Evolutionary conservation across 805 yeast species (phyloP).

Genomic region (Candida patagonica): DNA sequence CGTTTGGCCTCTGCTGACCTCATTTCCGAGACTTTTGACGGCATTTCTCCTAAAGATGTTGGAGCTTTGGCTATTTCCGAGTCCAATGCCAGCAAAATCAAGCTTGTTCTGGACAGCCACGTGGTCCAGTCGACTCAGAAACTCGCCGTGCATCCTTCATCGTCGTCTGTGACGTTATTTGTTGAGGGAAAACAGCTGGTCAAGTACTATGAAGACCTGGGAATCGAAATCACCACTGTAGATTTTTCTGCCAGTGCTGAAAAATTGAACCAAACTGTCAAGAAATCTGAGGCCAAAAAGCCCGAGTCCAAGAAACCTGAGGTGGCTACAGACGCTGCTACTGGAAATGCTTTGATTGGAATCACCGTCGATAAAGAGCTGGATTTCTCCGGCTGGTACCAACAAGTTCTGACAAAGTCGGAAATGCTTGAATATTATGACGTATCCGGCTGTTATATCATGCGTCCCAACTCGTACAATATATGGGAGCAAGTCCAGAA

Average conservation of each 20-base stretch:
- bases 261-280: conserved; percentile 34
- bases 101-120: conserved; percentile 47
- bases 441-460: conserved; percentile 95
- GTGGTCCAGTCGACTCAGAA: conserved; percentile 28
- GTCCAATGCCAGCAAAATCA: conserved; percentile 48
- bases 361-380: conserved; percentile 87
- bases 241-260: conserved; percentile 31
- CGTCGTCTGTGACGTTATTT: conserved; percentile 27
- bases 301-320: conserved; percentile 33
- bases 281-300: conserved; percentile 14
- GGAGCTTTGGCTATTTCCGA: conserved; percentile 25
- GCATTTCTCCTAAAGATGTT: conserved; percentile 37
- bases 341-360: conserved; percentile 85
- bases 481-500: conserved; percentile 92
- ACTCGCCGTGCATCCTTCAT: conserved; percentile 23
- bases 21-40: conserved; percentile 50
- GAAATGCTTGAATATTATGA: conserved; percentile 98
- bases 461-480: conserved; percentile 90
- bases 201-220: conserved; percentile 39
- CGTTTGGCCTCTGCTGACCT: conserved; percentile 80
- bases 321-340: conserved; percentile 19
- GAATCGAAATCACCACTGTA: conserved; percentile 34
- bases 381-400: conserved; percentile 97
- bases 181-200: conserved; percentile 29
- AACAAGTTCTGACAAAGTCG: conserved; percentile 90